Evolutionary conservation across 2,329 filamentous ascomycete genomes (phyloP), one percentile per base, ranked within the genome.

Genomic region (Trichoderma harzianum): DNA sequence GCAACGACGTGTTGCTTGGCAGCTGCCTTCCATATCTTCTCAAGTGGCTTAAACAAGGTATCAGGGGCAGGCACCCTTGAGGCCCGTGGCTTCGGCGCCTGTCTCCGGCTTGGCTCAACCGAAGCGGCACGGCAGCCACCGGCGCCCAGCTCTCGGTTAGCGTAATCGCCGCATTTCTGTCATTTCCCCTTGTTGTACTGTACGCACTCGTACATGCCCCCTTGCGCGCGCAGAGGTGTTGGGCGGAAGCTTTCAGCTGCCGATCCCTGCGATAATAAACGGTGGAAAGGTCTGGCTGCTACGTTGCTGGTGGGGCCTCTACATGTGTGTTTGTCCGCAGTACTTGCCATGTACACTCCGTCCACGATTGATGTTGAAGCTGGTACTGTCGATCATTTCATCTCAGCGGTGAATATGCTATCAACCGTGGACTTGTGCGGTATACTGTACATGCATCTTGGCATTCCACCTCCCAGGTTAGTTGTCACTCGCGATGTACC

Each of bases 381-480:
- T 65, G 62, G 62, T 65, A 65, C 62, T 80, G 83, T 62, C 82
- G 83, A 72, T 77, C 76, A 2, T 76, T 78, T 5, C 77, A 74
- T 63, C 70, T 76, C 24, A 30, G 61, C 36, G 61, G 61, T 47
- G 61, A 63, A 30, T 63, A n/a, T 30, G 24, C 16, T 28, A 16
- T 7, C 16, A 12, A 18, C 16, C 8, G 18, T 53, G 6, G 5
- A 8, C 18, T 6, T 30, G 18, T 16, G 26, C 10, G 8, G 62
- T 65, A 65, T 53, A 32, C 26, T 32, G 39, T 65, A 65, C 62
- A 34, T 65, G n/a, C 11, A 12, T n/a, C 47, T 28, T 32, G 10
- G 43, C 30, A 65, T 51, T 16, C 32, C 32, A n/a, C 18, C 62
- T 51, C 3, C 21, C 39, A 30, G 24, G 12, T 12, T 16, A 28